A percentile compares a stretch with the other conserved stretches of the same genome.
These are phyloP conservation scores for Fusarium sacchari DNA, from an alignment of 2,329 filamentous ascomycete species.

Conservation along the genomic window DNA sequence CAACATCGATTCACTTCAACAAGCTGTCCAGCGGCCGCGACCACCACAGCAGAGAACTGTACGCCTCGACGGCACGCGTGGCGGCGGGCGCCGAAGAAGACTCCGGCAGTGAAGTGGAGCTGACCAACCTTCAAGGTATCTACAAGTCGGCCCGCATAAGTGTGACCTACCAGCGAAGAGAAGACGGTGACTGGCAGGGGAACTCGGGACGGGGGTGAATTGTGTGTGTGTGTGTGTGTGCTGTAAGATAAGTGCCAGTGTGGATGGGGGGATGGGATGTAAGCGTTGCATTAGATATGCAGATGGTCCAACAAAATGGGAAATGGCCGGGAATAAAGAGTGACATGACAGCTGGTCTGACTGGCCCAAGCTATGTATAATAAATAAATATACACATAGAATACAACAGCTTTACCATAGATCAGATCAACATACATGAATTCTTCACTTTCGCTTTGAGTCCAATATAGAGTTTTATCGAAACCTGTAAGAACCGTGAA, in stretches of 20 bases:
- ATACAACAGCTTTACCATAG: background rate
- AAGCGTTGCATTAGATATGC: background rate
- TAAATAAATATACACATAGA: background rate
- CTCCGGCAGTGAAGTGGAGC: slow-evolving; percentile 38
- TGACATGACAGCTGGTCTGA: background rate
- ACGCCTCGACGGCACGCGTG: slow-evolving; percentile 18
- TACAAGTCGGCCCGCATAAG: slow-evolving; percentile 39
- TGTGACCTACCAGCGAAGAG: slow-evolving; percentile 30
- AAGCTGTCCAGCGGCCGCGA: slow-evolving; percentile 36
- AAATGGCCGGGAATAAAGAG: background rate
- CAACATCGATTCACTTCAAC: slow-evolving; percentile 29
- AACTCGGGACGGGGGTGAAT: background rate
- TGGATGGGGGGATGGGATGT: background rate
- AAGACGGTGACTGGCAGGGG: slow-evolving; percentile 8
- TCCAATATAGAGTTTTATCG: accelerated
- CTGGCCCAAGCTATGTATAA: background rate
- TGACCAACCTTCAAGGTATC: slow-evolving; percentile 35
- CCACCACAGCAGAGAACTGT: slow-evolving; percentile 7
- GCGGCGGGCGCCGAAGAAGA: slow-evolving; percentile 27
- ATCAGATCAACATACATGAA: background rate
- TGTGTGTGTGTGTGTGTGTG: too few species aligned
- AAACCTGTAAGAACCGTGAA: background rate
- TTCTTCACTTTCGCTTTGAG: accelerated
- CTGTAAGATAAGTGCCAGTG: background rate
- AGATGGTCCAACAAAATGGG: background rate